Base-by-base conservation (phyloP, 371 early-diverging fungal genomes). In the Mycotypha africana region DNA sequence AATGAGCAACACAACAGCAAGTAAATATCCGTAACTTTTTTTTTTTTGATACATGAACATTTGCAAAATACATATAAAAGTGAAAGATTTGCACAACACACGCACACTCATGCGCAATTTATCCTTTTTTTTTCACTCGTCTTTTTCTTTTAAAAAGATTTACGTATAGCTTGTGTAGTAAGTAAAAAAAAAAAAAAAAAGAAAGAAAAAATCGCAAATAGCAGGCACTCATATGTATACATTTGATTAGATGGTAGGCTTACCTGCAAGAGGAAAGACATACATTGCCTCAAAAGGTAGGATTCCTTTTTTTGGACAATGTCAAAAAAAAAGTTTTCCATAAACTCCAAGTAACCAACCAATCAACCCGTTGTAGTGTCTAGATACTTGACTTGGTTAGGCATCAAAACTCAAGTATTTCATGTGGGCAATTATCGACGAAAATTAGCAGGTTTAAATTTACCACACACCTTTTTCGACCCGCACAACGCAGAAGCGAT, bases 391-490 rank as follows among this genome's bases (percentile, higher is more conserved):
- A 78, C 81, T 42, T 98, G 98, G 98, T 72, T 98, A 34, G 97
- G 97, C 26, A 91, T 95, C 34, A 81, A 84, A 39, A 84, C 93
- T 6, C 75, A 88, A 52, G 86, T 93, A 15, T 98, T 93, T 60
- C 91, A 90, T 58, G 92, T 98, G 33, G 97, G 94, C 40, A 85
- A 91, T 54, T 95, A 96, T 69, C 84, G 96, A 16, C 79, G 97
- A 31, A 78, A 90, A 51, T 57, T 87, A 7, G 85, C 79, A 40
- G 97, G 98, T 23, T 80, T 92, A 14, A 67, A 81, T 54, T 76
- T 85, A 39, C 75, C 78, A 30, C 89, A 90, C 57, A 76, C 78
- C 35, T 98, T 97, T 61, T 98, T 96, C 65, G 93, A 96, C 61
- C 82, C 89, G 1, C 49, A 65, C 39, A 91, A 97, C 61, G 56